Percentiles rank a stretch among this genome's conserved stretches.
Evolutionary conservation across 352 stramenopile species (phyloP).

Genomic region (Phytophthora sansomeana): DNA sequence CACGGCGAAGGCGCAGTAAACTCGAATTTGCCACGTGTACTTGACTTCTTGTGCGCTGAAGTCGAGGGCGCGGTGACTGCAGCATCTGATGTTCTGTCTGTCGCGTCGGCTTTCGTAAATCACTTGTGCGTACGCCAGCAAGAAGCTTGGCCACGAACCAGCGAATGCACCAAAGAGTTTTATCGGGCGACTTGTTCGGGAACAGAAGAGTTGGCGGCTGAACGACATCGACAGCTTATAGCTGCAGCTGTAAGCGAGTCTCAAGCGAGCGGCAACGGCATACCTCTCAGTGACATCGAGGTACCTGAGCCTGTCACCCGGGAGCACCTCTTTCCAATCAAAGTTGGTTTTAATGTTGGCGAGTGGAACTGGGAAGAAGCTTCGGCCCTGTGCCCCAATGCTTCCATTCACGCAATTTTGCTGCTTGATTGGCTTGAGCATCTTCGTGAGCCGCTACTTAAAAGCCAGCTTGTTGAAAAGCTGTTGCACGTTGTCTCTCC

Average conservation of each 20-base stretch:
- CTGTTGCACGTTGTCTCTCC: constrained; percentile 25
- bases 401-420: constrained; percentile 48
- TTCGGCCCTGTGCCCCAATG: constrained; percentile 33
- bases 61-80: constrained; percentile 46
- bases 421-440: constrained; percentile 87
- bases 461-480: constrained; percentile 40
- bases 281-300: constrained; percentile 39
- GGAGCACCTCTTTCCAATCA: constrained; percentile 61
- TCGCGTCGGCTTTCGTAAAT: constrained; percentile 31
- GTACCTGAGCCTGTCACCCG: constrained; percentile 30
- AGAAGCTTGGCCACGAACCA: constrained; percentile 40
- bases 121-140: constrained; percentile 43
- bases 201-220: constrained; percentile 22
- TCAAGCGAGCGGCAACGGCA: constrained; percentile 1
- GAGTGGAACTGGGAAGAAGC: constrained; percentile 72
- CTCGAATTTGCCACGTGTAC: constrained; percentile 55
- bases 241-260: constrained; percentile 27
- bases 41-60: constrained; percentile 68
- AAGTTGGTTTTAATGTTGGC: constrained; percentile 80
- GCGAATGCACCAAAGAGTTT: constrained; percentile 33
- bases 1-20: constrained; percentile 51
- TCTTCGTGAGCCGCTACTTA: constrained; percentile 64
- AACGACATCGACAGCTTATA: constrained; percentile 41
- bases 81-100: constrained; percentile 18
- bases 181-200: constrained; percentile 11